Percentiles rank a stretch among this genome's conserved stretches.
Evolutionary conservation across 2,329 filamentous ascomycete genomes (phyloP).

Genomic region (Aspergillus sp.): DNA sequence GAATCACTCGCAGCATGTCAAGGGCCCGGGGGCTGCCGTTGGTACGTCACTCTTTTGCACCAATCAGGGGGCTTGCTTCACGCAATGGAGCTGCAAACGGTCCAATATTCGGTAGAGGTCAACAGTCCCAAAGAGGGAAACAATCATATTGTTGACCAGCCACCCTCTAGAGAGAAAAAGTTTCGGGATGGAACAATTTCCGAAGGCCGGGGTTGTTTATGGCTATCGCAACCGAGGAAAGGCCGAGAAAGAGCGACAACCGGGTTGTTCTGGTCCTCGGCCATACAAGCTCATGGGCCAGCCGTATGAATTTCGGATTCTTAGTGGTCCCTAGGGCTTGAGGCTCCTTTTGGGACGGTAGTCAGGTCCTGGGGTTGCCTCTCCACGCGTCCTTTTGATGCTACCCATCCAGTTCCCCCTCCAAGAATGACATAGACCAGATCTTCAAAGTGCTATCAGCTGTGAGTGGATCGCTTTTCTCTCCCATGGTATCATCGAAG

Average conservation of each 20-base stretch:
- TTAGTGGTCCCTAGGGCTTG: neutral
- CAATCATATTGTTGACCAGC: neutral
- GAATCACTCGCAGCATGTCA: neutral
- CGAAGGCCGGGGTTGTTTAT: neutral
- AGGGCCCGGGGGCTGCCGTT: neutral
- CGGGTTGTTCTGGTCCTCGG: neutral
- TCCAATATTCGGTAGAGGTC: neutral
- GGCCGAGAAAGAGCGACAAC: neutral
- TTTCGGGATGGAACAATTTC: neutral
- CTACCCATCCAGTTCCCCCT: neutral
- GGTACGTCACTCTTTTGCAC: neutral
- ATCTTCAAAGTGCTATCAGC: constrained; percentile 42
- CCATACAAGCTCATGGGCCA: neutral
- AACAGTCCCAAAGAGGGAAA: neutral
- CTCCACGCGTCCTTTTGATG: neutral
- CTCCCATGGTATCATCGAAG: constrained; percentile 19
- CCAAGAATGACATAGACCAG: constrained; percentile 36
- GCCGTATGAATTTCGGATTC: neutral
- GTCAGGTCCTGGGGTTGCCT: neutral
- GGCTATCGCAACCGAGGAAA: neutral
- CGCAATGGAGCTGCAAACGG: neutral
- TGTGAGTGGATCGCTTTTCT: neutral
- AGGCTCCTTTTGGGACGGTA: neutral
- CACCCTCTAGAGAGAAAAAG: neutral
- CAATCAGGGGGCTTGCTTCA: neutral